These are phyloP conservation scores for Cudoniella acicularis DNA, from an alignment of 495 filamentous ascomycete species.

Conservation along the genomic window DNA sequence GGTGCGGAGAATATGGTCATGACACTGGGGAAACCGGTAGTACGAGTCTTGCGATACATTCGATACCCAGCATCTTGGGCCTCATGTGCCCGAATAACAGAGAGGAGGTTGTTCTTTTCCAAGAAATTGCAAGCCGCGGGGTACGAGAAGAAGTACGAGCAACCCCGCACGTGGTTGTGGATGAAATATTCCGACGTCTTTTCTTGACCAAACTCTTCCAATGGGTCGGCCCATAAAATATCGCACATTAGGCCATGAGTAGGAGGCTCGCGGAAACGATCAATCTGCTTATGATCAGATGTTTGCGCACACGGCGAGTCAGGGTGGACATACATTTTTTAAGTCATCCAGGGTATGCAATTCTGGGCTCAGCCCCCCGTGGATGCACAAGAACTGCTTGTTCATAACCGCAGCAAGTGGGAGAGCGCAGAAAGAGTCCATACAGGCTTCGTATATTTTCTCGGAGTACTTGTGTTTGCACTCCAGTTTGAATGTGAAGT, in stretches of 20 bases:
- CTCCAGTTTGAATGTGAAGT: slow-evolving; percentile 99
- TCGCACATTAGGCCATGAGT: slow-evolving; percentile 99
- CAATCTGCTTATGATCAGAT: slow-evolving; percentile 58
- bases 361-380: slow-evolving; percentile 93
- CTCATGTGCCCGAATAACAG: slow-evolving; percentile 97
- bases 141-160: slow-evolving; percentile 99
- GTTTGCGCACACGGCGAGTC: not conserved
- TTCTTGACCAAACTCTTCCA: slow-evolving; percentile 99
- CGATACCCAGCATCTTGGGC: slow-evolving; percentile 97
- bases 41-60: slow-evolving; percentile 98
- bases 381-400: slow-evolving; percentile 98
- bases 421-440: slow-evolving; percentile 94
- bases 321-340: slow-evolving; percentile 61
- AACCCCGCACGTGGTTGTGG: slow-evolving; percentile 97
- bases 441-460: slow-evolving; percentile 93
- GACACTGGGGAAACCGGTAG: slow-evolving; percentile 96
- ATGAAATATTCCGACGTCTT: slow-evolving; percentile 96
- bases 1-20: slow-evolving; percentile 99
- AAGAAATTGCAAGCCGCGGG: slow-evolving; percentile 96
- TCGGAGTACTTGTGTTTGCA: slow-evolving; percentile 99
- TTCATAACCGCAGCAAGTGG: slow-evolving; percentile 98
- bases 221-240: slow-evolving; percentile 95
- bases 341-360: slow-evolving; percentile 93
- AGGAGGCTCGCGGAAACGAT: slow-evolving; percentile 94
- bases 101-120: slow-evolving; percentile 97